Evolutionary conservation across 176 grass and related monocot species (phyloP), one percentile per base, ranked within the genome.

Genomic region (Urochloa ruziziensis): DNA sequence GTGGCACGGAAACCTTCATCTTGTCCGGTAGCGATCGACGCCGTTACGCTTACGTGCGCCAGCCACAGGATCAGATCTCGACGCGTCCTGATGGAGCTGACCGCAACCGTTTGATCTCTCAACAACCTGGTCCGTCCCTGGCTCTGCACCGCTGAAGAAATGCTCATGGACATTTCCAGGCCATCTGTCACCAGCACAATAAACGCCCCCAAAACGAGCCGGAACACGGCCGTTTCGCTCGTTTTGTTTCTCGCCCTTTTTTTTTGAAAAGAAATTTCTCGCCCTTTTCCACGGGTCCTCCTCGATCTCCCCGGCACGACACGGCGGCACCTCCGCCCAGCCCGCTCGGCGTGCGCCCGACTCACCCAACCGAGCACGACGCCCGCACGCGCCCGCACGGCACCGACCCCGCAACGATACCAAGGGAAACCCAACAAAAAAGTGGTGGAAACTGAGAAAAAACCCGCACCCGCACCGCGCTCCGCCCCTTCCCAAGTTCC

Each of bases 381-480:
- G n/a, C 32, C 80, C 80, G 54, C 67, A 39, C 16, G 58, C 23
- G 12, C 49, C 36, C 39, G 32, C 62, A 53, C 77, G 44, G 29
- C 78, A 40, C 15, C 58, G 49, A 56, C 40, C 11, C 43, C 68
- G 33, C 37, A 25, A 58, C 37, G 4, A 43, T 24, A 4, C 72
- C 72, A 39, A n/a, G 18, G 18, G 18, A 80, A 67, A 52, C 44
- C 5, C 23, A 74, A 49, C 81, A 63, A 83, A 48, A 73, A 10
- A 72, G 11, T 7, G 25, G 10, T 3, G 10, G 34, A 15, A 61
- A 3, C 30, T 13, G 80, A 83, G 56, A 35, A 51, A 63, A 62
- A 52, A 80, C 33, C 81, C 81, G 57, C 69, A 40, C 17, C 70
- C 72, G n/a, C n/a, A n/a, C n/a, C 33, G 58, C 58, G 47, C 44